These are phyloP conservation scores for Aspergillus niger DNA, from an alignment of 2,329 filamentous ascomycete genomes.

Conservation along the genomic window DNA sequence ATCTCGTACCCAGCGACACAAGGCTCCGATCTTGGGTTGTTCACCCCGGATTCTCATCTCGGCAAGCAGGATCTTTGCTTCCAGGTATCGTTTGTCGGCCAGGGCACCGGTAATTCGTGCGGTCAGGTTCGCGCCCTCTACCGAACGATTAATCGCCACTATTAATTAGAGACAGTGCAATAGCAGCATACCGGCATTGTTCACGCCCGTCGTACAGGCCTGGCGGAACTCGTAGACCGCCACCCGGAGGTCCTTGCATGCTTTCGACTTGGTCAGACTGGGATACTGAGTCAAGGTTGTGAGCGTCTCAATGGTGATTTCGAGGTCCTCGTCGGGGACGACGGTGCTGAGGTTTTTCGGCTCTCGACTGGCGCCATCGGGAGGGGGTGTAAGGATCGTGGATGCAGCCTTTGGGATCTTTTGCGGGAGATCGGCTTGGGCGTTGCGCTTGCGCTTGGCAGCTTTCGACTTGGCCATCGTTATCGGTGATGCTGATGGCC, in stretches of 20 bases:
- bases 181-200: slow-evolving; percentile 51
- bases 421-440: slow-evolving; percentile 28
- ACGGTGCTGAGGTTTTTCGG: slow-evolving; percentile 31
- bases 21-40: slow-evolving; percentile 66
- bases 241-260: slow-evolving; percentile 65
- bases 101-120: slow-evolving; percentile 67
- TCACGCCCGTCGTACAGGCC: slow-evolving; percentile 67
- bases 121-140: slow-evolving; percentile 63
- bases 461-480: slow-evolving; percentile 33
- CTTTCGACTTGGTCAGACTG: slow-evolving; percentile 66
- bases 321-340: slow-evolving; percentile 60
- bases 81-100: slow-evolving; percentile 64
- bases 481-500: background rate
- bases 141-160: slow-evolving; percentile 11
- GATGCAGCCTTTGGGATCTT: slow-evolving; percentile 26
- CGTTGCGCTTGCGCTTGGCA: slow-evolving; percentile 35
- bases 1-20: slow-evolving; percentile 73
- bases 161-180: slow-evolving; percentile 11
- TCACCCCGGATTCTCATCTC: slow-evolving; percentile 70
- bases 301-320: slow-evolving; percentile 67
- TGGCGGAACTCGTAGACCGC: slow-evolving; percentile 71
- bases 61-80: slow-evolving; percentile 66
- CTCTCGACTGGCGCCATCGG: slow-evolving; percentile 27
- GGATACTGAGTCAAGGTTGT: slow-evolving; percentile 61
- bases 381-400: slow-evolving; percentile 25